These are phyloP conservation scores for Nasturtium officinale DNA, from an alignment of 345 rosid species.

Conservation along the genomic window DNA sequence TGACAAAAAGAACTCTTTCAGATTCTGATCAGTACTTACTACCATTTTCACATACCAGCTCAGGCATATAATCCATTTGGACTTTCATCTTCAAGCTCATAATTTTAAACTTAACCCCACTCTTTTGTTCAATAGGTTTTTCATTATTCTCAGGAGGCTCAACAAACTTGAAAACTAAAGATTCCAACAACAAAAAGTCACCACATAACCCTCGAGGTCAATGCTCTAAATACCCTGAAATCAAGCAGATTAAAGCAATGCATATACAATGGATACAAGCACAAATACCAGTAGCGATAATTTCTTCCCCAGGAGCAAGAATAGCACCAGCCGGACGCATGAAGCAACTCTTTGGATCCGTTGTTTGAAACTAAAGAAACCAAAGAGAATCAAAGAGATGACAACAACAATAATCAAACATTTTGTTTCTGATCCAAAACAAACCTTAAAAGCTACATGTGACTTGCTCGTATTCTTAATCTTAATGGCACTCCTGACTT, in stretches of 20 bases:
- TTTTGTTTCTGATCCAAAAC: neutral
- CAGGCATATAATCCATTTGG: conserved; percentile 80
- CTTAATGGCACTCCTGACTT: conserved; percentile 88
- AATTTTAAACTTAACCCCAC: conserved; percentile 82
- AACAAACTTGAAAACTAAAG: conserved; percentile 87
- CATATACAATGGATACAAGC: neutral
- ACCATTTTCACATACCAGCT: conserved; percentile 67
- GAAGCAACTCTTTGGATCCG: conserved; percentile 97
- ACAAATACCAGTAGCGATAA: conserved; percentile 79
- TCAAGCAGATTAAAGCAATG: neutral
- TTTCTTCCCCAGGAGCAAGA: conserved; percentile 82
- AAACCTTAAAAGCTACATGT: conserved; percentile 88
- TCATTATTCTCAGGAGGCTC: conserved; percentile 91
- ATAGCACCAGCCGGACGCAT: conserved; percentile 97
- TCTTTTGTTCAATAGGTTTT: conserved; percentile 75
- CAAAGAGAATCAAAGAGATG: neutral
- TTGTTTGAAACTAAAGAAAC: conserved; percentile 80
- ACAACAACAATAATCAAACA: neutral
- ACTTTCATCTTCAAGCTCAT: conserved; percentile 90
- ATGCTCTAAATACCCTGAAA: neutral
- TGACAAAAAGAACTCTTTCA: neutral
- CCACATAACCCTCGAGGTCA: neutral
- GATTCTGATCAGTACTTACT: neutral
- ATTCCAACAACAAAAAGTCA: conserved; percentile 10
- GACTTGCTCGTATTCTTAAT: conserved; percentile 94